Evolutionary conservation across 1,284 basidiomycete genomes (phyloP), one percentile per base, ranked within the genome.

Genomic region (Ceratobasidium sp.): DNA sequence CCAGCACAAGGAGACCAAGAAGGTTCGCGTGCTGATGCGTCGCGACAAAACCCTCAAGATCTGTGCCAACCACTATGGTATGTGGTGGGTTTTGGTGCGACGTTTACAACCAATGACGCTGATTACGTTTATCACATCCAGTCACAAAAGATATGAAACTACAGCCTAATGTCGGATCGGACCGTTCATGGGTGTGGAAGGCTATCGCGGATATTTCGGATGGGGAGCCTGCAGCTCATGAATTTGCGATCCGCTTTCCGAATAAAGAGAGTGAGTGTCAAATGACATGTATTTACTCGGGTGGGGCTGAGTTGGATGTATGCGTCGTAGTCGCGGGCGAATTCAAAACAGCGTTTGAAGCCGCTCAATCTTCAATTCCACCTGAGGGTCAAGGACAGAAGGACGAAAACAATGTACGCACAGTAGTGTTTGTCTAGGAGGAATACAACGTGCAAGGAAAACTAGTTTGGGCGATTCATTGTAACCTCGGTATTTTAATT

Each of bases 11-110:
- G 86, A 87, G 77, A 92, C 90, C 49, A 88, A 90, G 83, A 98
- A 98, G 82, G 86, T 97, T 76, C 88, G 97, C 72, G 87, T 99
- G 72, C 94, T 99, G 78, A 99, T 99, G 97, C 87, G 97, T 82
- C 92, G 97, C 80, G 97, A 99, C 86, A 98, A 98, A 90, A 99
- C 97, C 55, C 86, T 96, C 80, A 99, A 99, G 82, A 96, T 99
- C 79, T 99, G 97, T 82, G 97, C 97, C 72, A 99, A 99, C 84
- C 97, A 99, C 82, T 83, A 87, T 75, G 87, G 96, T 98, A 77
- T 82, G 94, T 88, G 13, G 60, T 25, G 20, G 43, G 53, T 56
- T 13, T 34, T 35, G 10, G n/a, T 15, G n/a, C n/a, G n/a, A n/a
- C n/a, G n/a, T n/a, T 17, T 45, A 2, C 43, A 12, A 35, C 17